Evolutionary conservation across 441 rosid species (phyloP).

Genomic region (Mallotus japonicus): DNA sequence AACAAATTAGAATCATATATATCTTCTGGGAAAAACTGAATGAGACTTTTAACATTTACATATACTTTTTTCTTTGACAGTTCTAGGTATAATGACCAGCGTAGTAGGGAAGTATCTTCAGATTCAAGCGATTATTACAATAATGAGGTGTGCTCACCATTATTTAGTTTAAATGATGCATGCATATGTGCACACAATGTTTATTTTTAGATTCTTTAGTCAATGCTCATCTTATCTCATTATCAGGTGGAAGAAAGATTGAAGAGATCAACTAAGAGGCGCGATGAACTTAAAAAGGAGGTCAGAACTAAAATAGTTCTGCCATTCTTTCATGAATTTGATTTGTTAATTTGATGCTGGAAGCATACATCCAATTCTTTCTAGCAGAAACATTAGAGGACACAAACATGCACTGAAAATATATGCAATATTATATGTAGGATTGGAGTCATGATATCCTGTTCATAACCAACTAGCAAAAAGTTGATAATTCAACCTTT

Average conservation of each 20-base stretch:
- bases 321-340: neutral
- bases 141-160: slow-evolving; percentile 45
- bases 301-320: slow-evolving; percentile 31
- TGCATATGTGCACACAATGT: neutral
- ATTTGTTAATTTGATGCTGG: neutral
- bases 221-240: slow-evolving; percentile 16
- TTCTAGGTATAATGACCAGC: slow-evolving; percentile 38
- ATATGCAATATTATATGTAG: neutral
- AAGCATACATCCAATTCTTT: slow-evolving; percentile 3
- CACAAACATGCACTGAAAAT: neutral
- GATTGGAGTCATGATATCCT: neutral
- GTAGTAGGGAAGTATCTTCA: slow-evolving; percentile 45
- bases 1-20: neutral
- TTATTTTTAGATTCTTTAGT: neutral
- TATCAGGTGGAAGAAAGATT: slow-evolving; percentile 61
- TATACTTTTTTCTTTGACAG: slow-evolving; percentile 33
- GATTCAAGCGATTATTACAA: slow-evolving; percentile 45
- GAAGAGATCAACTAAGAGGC: slow-evolving; percentile 45
- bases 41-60: neutral
- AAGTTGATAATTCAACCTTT: neutral
- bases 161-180: neutral
- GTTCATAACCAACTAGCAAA: neutral
- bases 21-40: neutral
- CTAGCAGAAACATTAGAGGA: neutral
- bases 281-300: slow-evolving; percentile 58